Conservation (phyloP, 139 green algal genomes). For the Chlamydomonas schloesseri region DNA sequence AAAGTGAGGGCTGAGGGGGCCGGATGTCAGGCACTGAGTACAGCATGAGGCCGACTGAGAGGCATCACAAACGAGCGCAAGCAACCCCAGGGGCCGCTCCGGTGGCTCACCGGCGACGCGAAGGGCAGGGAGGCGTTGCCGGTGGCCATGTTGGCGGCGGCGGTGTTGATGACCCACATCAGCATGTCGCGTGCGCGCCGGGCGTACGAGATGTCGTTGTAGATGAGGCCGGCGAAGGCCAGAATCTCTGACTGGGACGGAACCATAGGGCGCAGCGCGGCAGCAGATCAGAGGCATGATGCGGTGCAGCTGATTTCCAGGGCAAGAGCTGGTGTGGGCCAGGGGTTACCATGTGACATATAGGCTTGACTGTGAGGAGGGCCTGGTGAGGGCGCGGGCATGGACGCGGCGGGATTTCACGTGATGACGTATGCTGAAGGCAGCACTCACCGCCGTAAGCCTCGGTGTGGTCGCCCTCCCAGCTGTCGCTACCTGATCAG, state of each 20-base stretch:
- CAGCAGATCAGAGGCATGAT: not conserved
- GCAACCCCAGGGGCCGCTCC: not conserved
- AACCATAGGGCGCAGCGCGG: not conserved
- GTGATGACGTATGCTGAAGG: no score
- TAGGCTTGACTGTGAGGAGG: no score
- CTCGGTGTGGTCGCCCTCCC: constrained; percentile 3
- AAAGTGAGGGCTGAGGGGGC: no score
- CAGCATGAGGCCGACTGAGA: not conserved
- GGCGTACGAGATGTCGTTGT: not conserved
- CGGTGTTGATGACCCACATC: not conserved
- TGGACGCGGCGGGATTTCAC: no score
- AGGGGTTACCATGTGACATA: no score
- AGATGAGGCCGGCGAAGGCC: not conserved
- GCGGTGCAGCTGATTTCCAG: no score
- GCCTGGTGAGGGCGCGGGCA: no score
- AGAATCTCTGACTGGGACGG: not conserved
- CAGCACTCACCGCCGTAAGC: not conserved
- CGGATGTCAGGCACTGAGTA: no score
- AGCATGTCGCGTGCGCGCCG: not conserved
- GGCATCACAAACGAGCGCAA: not conserved
- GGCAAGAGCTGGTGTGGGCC: no score
- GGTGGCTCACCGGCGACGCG: not conserved
- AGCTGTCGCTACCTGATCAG: not conserved
- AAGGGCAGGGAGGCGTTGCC: not conserved
- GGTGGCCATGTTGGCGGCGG: not conserved